Conservation (phyloP, 2,329 filamentous ascomycete species). For the Diplodia corticola region DNA sequence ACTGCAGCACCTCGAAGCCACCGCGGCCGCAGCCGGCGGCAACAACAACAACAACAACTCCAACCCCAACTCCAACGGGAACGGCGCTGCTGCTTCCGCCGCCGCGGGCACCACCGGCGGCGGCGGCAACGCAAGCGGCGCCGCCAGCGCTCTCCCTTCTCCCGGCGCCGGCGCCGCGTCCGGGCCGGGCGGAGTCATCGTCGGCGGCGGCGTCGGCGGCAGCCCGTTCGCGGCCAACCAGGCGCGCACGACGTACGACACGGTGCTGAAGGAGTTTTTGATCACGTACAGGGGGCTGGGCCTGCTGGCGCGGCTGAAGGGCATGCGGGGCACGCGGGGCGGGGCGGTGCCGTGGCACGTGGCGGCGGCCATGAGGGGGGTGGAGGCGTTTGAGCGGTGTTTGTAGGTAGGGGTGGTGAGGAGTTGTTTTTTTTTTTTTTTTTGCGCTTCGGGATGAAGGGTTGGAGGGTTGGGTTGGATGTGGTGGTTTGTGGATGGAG, state of each 20-base stretch:
- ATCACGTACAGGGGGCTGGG: conserved; percentile 68
- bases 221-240: conserved; percentile 18
- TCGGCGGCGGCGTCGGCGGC: background rate
- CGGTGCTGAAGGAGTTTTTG: conserved; percentile 69
- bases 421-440: background rate
- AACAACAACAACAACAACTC: background rate
- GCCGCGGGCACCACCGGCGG: conserved; percentile 23
- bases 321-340: conserved; percentile 58
- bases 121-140: conserved; percentile 12
- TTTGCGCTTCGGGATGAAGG: too few relatives aligned
- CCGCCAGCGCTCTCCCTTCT: conserved; percentile 8
- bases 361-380: conserved; percentile 68
- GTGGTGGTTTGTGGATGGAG: background rate
- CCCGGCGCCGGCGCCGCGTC: conserved; percentile 27
- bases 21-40: conserved; percentile 25
- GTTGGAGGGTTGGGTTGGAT: too few relatives aligned
- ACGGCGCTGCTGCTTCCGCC: background rate
- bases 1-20: conserved; percentile 26
- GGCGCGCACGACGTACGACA: conserved; percentile 50
- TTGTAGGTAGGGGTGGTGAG: background rate
- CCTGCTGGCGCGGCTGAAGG: conserved; percentile 67
- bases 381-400: conserved; percentile 54
- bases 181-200: background rate
- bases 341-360: conserved; percentile 75
- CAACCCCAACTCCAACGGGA: background rate